Evolutionary conservation across 495 filamentous ascomycete genomes (phyloP), one percentile per base, ranked within the genome.

Genomic region (Penicillium samsonianum): DNA sequence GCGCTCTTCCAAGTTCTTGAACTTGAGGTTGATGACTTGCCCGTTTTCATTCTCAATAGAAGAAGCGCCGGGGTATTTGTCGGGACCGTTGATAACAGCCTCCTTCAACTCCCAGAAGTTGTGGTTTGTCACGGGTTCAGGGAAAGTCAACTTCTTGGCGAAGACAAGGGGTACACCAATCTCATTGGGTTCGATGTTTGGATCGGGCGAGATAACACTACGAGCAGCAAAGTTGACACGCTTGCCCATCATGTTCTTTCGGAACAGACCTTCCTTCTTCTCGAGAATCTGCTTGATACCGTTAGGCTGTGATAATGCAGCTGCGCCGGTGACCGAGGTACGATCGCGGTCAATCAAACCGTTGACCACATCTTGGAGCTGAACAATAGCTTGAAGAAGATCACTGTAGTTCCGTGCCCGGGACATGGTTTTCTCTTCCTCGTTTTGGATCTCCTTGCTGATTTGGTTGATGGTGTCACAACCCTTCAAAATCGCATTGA

Each of bases 181-280:
- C 73, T 99, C 95, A 64, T 93, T 96, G 17, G 93, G 97, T 73
- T 99, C 95, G 65, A 99, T 94, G 65, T 96, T 98, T 4, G 95
- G 95, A 70, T 99, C 95, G 2, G 95, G 94, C 28, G 93, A 97
- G 60, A 99, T 99, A 63, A 99, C 95, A 80, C 88, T 94, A 69
- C 95, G 88, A 50, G 95, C 95, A 54, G 95, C 95, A 69, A 92
- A 97, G 73, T 99, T 98, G 71, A 99, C 95, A 76, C 95, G 90
- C 78, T 99, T 99, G 46, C 95, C 95, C 95, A 99, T 99, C 93
- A 99, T 98, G 77, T 99, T 96, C 81, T 93, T 98, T 63, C 95
- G 81, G 79, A 99, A 98, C 46, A 99, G 76, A 45, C 95, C 95
- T 67, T 99, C 95, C 73, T 99, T 99, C 81, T 98, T 98, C 74